Evolutionary conservation across 1,139 yeast species (phyloP), one percentile per base, ranked within the genome.

Genomic region (Taphrina wiesneri): DNA sequence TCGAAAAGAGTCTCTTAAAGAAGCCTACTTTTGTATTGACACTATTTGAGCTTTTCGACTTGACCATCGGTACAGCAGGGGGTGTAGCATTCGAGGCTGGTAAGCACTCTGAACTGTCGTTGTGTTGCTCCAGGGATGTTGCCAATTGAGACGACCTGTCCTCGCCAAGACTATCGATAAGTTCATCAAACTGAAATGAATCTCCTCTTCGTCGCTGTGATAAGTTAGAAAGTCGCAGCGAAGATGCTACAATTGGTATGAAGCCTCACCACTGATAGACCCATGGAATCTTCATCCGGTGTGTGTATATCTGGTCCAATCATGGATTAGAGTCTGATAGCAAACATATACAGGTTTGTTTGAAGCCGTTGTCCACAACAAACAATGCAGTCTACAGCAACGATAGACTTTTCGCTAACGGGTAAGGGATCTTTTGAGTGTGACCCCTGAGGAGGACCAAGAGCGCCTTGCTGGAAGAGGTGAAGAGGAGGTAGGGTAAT

Each of bases 141-240:
- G 54, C 54, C 54, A 49, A 30, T 15, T 49, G 54, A 11, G 54
- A 49, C 13, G 54, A 49, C 26, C 54, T 26, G 23, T 49, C 54
- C 21, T 26, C 54, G 54, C 36, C 36, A 17, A 49, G 36, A 30
- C 54, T 49, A 15, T 49, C 54, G 21, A 49, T 49, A 21, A 49
- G 54, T 28, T 26, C 23, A 17, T 49, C 54, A 19, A 49, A 49
- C 13, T 30, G 54, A 21, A 49, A 49, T 2, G 54, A 49, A 13
- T 26, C 19, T 7, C 54, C 54, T 19, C 54, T 11, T 26, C 36
- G 34, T 36, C 17, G 23, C 54, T 49, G 26, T 15, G 3, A 3
- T 11, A 46, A 7, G 6, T 46, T 41, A 19, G 46, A 41, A 3
- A 11, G 13, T 41, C 46, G 13, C n/a, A 19, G 9, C 36, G 15